phyloP scores from a whole-genome alignment of 768 basidiomycete species.

The Chalciporus piperatus region DNA sequence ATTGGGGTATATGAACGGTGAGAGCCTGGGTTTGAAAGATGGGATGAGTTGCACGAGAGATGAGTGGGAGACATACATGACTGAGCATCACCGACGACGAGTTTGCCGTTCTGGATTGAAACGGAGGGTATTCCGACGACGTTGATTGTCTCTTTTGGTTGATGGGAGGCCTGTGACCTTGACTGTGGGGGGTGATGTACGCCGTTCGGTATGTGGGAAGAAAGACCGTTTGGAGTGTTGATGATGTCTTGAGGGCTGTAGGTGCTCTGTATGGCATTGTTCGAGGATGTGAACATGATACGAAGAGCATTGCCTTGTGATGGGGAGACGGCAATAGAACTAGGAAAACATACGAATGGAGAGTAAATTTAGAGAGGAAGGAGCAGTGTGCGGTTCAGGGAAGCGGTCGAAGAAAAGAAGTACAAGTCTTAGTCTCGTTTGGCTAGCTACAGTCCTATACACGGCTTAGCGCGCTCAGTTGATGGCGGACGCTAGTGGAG shows the following conservation, averaged over 20 bases:
- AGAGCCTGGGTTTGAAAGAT: constrained; percentile 51
- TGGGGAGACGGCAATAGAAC: constrained; percentile 6
- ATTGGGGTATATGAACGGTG: constrained; percentile 89
- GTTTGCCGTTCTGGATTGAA: constrained; percentile 62
- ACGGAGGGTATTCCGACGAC: constrained; percentile 78
- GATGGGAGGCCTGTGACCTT: constrained; percentile 13
- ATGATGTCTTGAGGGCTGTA: constrained; percentile 22
- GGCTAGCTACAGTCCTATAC: background rate
- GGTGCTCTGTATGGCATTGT: constrained; percentile 28
- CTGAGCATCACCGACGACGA: constrained; percentile 70
- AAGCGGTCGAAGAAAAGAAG: background rate
- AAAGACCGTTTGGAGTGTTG: constrained; percentile 29
- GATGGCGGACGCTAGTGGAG: too few relatives aligned
- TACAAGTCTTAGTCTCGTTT: too few relatives aligned
- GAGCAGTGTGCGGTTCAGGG: background rate
- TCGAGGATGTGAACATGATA: constrained; percentile 33
- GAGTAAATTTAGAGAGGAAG: background rate
- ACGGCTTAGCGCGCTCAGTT: background rate
- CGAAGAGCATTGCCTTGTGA: constrained; percentile 33
- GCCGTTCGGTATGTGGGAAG: constrained; percentile 13
- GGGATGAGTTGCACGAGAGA: background rate
- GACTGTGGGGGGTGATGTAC: constrained; percentile 11
- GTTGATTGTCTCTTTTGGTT: constrained; percentile 58
- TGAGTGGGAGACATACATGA: constrained; percentile 51
- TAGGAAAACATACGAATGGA: constrained; percentile 19